Evolutionary conservation across 495 filamentous ascomycete genomes (phyloP).

Genomic region (Rhypophila decipiens): DNA sequence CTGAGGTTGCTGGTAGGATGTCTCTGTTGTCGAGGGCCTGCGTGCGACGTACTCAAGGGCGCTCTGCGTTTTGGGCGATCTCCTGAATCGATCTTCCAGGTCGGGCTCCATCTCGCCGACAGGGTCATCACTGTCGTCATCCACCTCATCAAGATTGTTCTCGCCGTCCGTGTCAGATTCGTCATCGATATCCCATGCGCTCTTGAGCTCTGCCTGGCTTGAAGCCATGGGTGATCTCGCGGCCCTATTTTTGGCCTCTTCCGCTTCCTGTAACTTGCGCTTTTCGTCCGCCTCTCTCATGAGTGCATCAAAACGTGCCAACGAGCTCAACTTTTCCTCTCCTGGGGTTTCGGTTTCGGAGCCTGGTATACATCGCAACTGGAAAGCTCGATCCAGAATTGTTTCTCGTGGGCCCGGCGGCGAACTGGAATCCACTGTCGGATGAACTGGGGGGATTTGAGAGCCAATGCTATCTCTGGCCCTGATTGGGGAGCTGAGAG

Average conservation of each 20-base stretch:
- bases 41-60: slow-evolving; percentile 35
- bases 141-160: slow-evolving; percentile 28
- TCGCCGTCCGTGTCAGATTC: slow-evolving; percentile 22
- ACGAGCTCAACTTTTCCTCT: slow-evolving; percentile 49
- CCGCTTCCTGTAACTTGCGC: slow-evolving; percentile 25
- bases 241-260: slow-evolving; percentile 15
- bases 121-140: slow-evolving; percentile 36
- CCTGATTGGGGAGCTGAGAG: slow-evolving; percentile 40
- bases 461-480: slow-evolving; percentile 40
- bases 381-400: slow-evolving; percentile 54
- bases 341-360: slow-evolving; percentile 37
- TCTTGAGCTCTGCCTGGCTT: slow-evolving; percentile 25
- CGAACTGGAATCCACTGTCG: slow-evolving; percentile 30
- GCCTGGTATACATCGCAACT: slow-evolving; percentile 49
- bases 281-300: slow-evolving; percentile 50
- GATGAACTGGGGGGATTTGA: slow-evolving; percentile 21
- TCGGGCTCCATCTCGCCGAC: slow-evolving; percentile 26
- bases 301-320: slow-evolving; percentile 53
- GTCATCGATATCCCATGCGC: slow-evolving; percentile 42
- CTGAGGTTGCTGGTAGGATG: too few species aligned
- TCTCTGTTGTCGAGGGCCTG: slow-evolving; percentile 5
- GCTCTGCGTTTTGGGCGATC: slow-evolving; percentile 15
- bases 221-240: slow-evolving; percentile 7
- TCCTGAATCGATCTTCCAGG: slow-evolving; percentile 20
- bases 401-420: slow-evolving; percentile 47